A percentile compares a stretch with the other conserved stretches of the same genome.
These are phyloP conservation scores for Debaryomycetaceae sp. DNA, from an alignment of 1,139 yeast species.

Conservation along the genomic window DNA sequence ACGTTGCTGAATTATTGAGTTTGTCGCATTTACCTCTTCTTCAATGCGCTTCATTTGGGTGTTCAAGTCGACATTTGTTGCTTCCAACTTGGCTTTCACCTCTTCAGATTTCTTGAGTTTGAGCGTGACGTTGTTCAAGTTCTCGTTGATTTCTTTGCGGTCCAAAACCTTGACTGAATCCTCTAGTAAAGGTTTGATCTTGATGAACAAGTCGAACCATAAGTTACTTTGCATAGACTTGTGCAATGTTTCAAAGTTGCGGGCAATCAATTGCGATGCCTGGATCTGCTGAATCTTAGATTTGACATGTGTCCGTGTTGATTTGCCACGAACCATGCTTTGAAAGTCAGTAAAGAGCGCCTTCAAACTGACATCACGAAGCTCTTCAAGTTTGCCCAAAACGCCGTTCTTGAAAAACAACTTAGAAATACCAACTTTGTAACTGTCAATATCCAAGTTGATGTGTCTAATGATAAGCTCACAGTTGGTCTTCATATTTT, in stretches of 20 bases:
- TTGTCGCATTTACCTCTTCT: slow-evolving; percentile 27
- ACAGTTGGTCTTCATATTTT: slow-evolving; percentile 57
- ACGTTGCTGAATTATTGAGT: slow-evolving; percentile 24
- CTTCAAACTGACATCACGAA: slow-evolving; percentile 64
- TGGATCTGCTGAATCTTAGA: slow-evolving; percentile 55
- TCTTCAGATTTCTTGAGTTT: slow-evolving; percentile 40
- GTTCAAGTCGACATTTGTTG: slow-evolving; percentile 44
- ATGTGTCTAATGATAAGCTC: slow-evolving; percentile 62
- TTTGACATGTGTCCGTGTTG: slow-evolving; percentile 51
- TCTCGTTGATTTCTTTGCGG: slow-evolving; percentile 52
- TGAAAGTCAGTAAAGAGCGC: slow-evolving; percentile 59
- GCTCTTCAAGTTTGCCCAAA: slow-evolving; percentile 77
- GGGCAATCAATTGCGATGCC: slow-evolving; percentile 67
- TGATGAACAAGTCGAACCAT: slow-evolving; percentile 76
- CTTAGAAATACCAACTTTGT: slow-evolving; percentile 80
- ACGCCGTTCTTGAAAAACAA: slow-evolving; percentile 94
- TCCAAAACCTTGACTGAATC: slow-evolving; percentile 59
- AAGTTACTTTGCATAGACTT: slow-evolving; percentile 52
- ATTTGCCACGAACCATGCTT: slow-evolving; percentile 61
- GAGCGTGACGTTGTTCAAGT: slow-evolving; percentile 30
- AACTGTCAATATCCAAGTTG: slow-evolving; percentile 58
- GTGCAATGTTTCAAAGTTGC: slow-evolving; percentile 55
- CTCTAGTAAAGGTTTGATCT: slow-evolving; percentile 72
- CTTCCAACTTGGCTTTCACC: slow-evolving; percentile 36
- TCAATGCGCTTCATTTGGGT: slow-evolving; percentile 51